Evolutionary conservation across 2,329 filamentous ascomycete species (phyloP), one percentile per base, ranked within the genome.

Genomic region (Cordyceps cicadae): DNA sequence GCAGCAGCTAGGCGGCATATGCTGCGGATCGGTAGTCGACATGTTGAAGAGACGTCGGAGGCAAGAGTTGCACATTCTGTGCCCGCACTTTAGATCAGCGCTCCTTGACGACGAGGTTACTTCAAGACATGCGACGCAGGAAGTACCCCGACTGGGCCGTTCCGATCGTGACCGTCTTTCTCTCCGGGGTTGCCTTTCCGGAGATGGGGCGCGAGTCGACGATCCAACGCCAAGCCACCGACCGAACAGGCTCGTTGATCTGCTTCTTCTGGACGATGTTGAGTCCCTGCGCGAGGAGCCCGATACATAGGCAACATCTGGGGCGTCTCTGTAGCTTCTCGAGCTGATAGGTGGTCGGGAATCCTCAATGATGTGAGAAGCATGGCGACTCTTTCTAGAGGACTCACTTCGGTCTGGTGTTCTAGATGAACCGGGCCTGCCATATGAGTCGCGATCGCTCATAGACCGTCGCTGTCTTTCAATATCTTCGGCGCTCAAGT

Each of bases 1-100:
- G 73, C 91, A 96, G 73, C 91, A 96, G 69, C 81, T 83, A 0
- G 92, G 92, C 19, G 92, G 90, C 90, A 96, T 95, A 66, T 90
- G 86, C 63, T 86, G 82, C 1, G 89, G 86, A 70, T 95, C 89
- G 48, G 81, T 86, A 63, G 92, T 79, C 12, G 90, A 94, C 63
- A 90, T 79, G 59, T 81, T 84, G 74, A 95, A 96, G 61, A 85
- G 81, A 54, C 85, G 83, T 71, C 85, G 87, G 46, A 96, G 77
- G 71, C 92, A 96, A 8, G 80, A 71, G 64, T 88, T 80, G 72
- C 92, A 96, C 87, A 93, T 92, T 63, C 85, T 83, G 72, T 96
- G 91, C 3, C 85, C 85, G 70, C 92, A 96, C 65, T 84, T 82
- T 41, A 96, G 81, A 70, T 87, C 89, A 43, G 86, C 86, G 39